Evolutionary conservation across 495 filamentous ascomycete species (phyloP).

Genomic region (Oidiodendron maius): DNA sequence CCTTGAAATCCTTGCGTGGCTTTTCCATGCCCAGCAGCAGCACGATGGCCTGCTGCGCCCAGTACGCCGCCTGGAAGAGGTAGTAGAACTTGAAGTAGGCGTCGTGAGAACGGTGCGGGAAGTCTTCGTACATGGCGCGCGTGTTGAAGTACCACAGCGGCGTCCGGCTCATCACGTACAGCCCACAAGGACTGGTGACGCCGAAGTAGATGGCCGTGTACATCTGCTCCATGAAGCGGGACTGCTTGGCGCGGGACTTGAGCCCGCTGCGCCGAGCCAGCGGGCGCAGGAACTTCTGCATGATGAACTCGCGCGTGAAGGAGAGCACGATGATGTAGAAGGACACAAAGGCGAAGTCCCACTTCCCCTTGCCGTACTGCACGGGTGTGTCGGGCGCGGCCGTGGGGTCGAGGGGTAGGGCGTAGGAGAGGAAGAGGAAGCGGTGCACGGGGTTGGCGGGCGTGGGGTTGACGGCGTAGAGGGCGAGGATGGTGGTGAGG

Average conservation of each 20-base stretch:
- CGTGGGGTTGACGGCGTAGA: slow-evolving; percentile 75
- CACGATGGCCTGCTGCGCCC: slow-evolving; percentile 93
- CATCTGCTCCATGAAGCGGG: slow-evolving; percentile 94
- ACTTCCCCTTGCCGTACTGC: slow-evolving; percentile 85
- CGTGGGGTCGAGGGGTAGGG: slow-evolving; percentile 45
- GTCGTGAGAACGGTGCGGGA: slow-evolving; percentile 82
- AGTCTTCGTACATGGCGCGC: slow-evolving; percentile 80
- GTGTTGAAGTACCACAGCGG: slow-evolving; percentile 99
- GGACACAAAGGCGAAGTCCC: slow-evolving; percentile 79
- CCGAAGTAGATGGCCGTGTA: slow-evolving; percentile 97
- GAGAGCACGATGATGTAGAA: slow-evolving; percentile 88
- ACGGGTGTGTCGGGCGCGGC: slow-evolving; percentile 44
- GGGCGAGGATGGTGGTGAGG: slow-evolving; percentile 52
- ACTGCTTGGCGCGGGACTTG: slow-evolving; percentile 68
- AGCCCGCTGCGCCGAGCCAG: slow-evolving; percentile 68
- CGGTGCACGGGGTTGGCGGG: slow-evolving; percentile 75
- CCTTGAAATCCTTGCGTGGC: slow-evolving; percentile 92
- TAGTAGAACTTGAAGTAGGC: slow-evolving; percentile 95
- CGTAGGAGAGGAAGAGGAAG: slow-evolving; percentile 93
- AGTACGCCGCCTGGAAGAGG: slow-evolving; percentile 90
- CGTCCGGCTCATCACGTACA: slow-evolving; percentile 88
- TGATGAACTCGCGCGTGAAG: slow-evolving; percentile 93
- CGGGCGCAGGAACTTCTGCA: slow-evolving; percentile 86
- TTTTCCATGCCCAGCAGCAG: slow-evolving; percentile 86
- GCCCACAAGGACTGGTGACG: slow-evolving; percentile 75